Evolutionary conservation across 2,329 filamentous ascomycete species (phyloP), one percentile per base, ranked within the genome.

Genomic region (Diaporthe longicolla): DNA sequence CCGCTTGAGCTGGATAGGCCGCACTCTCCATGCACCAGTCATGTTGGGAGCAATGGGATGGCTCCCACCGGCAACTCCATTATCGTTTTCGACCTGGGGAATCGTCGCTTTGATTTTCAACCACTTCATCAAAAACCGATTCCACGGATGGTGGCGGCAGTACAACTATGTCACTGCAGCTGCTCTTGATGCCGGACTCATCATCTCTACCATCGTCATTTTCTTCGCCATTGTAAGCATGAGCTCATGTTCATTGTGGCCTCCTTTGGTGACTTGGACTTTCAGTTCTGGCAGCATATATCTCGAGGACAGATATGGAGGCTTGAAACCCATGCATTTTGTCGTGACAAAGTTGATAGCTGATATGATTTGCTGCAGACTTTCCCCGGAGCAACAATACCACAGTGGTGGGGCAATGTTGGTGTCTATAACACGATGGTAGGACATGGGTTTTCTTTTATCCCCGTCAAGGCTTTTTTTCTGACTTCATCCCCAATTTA

Each of bases 1-100:
- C 55, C 71, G 65, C 17, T 77, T 74, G 21, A 59, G 57, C 29
- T 73, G 61, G 63, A 35, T 83, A 2, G 82, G 87, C 50, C 84
- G 87, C 43, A 90, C 87, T 78, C 81, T 92, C 69, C 87, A 85
- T 76, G 87, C 87, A 0, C 90, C 90, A 0, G 84, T 91, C 45
- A 87, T 92, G 77, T 89, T 91, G 72, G 88, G 88, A 19, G 88
- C 88, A 17, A 85, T 87, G 48, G 83, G 83, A 15, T 82, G 86
- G 72, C 85, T 91, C 17, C 90, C 90, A 1, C 90, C 90, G 0
- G 90, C 90, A 0, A 91, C 90, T 0, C 88, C 89, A 0, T 82
- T 91, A 35, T 91, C 86, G 77, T 92, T 91, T 78, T 87, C 88
- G 15, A 82, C 85, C 4, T 92, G 90, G 90, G 89, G 86, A 4